phyloP scores from a whole-genome alignment of 306 rosid genomes.

The Malus asiatica region DNA sequence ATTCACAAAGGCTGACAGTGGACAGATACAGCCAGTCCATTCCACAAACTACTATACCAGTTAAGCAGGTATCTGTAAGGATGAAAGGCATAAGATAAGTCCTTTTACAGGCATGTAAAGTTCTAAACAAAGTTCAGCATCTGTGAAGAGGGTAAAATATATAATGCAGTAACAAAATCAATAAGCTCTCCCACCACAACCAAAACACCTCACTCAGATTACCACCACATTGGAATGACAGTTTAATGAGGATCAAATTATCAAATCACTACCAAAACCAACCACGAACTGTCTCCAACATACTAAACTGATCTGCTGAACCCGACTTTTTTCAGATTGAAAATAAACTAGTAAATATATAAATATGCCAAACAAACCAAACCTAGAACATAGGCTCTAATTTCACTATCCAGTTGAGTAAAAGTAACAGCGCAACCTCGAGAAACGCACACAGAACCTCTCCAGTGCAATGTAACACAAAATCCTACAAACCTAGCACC shows the following conservation, averaged over 20 bases:
- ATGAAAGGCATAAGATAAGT: slow-evolving; percentile 14
- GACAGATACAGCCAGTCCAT: slow-evolving; percentile 62
- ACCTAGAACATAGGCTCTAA: not conserved
- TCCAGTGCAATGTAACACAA: slow-evolving; percentile 10
- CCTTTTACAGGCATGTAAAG: not conserved
- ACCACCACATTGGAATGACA: not conserved
- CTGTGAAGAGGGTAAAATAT: not conserved
- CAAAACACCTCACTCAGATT: not conserved
- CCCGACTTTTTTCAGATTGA: not conserved
- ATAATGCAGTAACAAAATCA: not conserved
- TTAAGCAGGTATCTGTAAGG: slow-evolving; percentile 26
- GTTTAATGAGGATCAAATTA: not conserved
- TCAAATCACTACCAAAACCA: not conserved
- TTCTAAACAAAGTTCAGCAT: not conserved
- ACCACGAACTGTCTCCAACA: not conserved
- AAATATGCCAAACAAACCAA: not conserved
- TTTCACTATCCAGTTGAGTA: slow-evolving; percentile 3
- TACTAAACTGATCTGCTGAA: not conserved
- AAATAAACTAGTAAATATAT: not conserved
- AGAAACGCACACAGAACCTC: not conserved
- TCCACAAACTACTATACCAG: slow-evolving; percentile 37
- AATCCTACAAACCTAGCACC: not conserved
- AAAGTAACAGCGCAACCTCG: not conserved
- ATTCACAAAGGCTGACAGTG: slow-evolving; percentile 48
- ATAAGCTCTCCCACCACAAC: not conserved